Evolutionary conservation across 2,329 filamentous ascomycete genomes (phyloP), one percentile per base, ranked within the genome.

Genomic region (Talaromyces sp.): DNA sequence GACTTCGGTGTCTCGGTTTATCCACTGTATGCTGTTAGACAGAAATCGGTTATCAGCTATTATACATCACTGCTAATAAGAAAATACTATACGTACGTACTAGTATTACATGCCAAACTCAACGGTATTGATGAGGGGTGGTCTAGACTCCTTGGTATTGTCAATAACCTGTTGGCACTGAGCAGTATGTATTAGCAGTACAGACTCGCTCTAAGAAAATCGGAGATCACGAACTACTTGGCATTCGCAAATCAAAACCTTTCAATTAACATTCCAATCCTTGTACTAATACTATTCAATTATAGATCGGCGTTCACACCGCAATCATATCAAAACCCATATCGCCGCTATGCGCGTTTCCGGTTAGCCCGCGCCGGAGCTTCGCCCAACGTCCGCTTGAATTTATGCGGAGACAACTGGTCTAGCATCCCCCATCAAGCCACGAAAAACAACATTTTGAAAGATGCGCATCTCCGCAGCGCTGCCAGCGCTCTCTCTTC

Each of bases 401-500:
- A n/a, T 24, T 24, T 46, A 14, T 46, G n/a, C 21, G n/a, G 43
- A 46, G 43, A 46, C 3, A 41, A 41, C 17, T 12, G 35, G 35
- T n/a, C 35, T 14, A n/a, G 17, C 35, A 41, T n/a, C 17, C 35
- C 35, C 17, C 17, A 41, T 41, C 11, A 41, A 5, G 17, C 35
- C 35, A 38, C 35, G 14, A 38, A 32, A 38, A 8, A 8, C 19
- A 24, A 12, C 12, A 14, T 19, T 12, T 12, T 8, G 3, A 43
- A 61, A 57, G 10, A 61, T 61, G 59, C 59, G 54, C 38, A n/a
- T 26, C 12, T 26, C 50, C 38, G 31, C 65, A 52, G 24, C 61
- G 43, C 19, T 46, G 9, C n/a, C 21, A 11, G 41, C 65, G 41
- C 31, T 63, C 57, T 54, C 32, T 14, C 2, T 63, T 54, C 57